Conservation (phyloP, 2,329 filamentous ascomycete genomes). For the Coniella vitis region DNA sequence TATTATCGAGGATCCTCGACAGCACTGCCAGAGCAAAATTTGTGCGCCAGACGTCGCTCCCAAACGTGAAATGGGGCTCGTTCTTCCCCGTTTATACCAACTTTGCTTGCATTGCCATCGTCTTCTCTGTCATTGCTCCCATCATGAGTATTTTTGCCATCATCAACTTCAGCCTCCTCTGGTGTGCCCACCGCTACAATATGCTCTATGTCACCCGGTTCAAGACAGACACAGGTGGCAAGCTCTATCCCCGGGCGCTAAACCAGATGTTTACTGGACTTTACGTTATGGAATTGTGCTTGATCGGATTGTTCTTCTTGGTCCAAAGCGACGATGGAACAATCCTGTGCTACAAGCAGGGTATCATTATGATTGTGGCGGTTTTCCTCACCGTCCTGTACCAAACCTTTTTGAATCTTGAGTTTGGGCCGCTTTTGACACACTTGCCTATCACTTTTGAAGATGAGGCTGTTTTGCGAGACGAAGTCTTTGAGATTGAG, state of each 20-base stretch:
- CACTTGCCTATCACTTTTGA: conserved; percentile 94
- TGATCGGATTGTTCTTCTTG: conserved; percentile 87
- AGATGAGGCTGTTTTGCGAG: conserved; percentile 86
- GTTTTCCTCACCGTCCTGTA: conserved; percentile 66
- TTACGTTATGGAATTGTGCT: conserved; percentile 87
- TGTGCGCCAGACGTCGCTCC: conserved; percentile 71
- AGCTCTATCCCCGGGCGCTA: conserved; percentile 85
- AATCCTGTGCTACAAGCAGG: conserved; percentile 65
- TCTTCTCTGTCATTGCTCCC: conserved; percentile 85
- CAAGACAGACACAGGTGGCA: conserved; percentile 81
- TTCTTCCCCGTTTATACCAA: conserved; percentile 97
- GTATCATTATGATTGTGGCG: conserved; percentile 75
- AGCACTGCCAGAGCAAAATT: conserved; percentile 79
- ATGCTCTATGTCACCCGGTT: conserved; percentile 93
- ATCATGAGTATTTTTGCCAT: conserved; percentile 90
- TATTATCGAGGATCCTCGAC: conserved; percentile 75
- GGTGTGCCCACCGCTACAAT: conserved; percentile 94
- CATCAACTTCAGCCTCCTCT: conserved; percentile 84
- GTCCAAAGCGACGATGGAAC: conserved; percentile 49
- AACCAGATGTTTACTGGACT: conserved; percentile 93
- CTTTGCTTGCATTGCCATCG: conserved; percentile 83
- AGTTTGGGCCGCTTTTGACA: conserved; percentile 78
- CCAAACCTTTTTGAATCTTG: conserved; percentile 72
- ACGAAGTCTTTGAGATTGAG: conserved; percentile 77
- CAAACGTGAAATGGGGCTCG: conserved; percentile 77